phyloP scores from a whole-genome alignment of 352 stramenopile genomes.

The Phytophthora kernoviae region DNA sequence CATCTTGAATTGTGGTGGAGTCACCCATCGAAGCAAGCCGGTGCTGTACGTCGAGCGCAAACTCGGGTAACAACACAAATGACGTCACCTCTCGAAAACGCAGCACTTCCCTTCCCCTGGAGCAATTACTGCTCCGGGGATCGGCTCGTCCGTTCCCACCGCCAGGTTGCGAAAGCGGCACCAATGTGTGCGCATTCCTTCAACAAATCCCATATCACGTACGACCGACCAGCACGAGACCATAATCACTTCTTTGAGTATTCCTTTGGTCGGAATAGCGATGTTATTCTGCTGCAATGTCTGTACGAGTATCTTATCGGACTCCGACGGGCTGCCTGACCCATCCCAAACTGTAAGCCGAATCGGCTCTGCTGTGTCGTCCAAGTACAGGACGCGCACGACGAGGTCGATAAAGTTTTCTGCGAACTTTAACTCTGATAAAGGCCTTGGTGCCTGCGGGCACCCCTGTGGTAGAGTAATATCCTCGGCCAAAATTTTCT shows the following conservation, averaged over 20 bases:
- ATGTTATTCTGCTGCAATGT: constrained; percentile 23
- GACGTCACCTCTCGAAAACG: constrained; percentile 78
- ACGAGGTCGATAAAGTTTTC: constrained; percentile 69
- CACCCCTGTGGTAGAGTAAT: constrained; percentile 57
- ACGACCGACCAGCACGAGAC: constrained; percentile 72
- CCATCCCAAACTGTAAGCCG: constrained; percentile 75
- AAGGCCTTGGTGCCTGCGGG: constrained; percentile 37
- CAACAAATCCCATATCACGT: constrained; percentile 54
- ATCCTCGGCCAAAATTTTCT: constrained; percentile 43
- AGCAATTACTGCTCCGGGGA: constrained; percentile 11
- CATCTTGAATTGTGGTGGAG: background rate
- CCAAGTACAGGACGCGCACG: constrained; percentile 56
- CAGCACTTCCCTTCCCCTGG: constrained; percentile 27
- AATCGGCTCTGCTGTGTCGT: constrained; percentile 31
- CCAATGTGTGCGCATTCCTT: constrained; percentile 49
- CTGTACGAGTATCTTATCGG: constrained; percentile 14
- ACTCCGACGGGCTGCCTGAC: constrained; percentile 38
- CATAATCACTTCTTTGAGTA: constrained; percentile 69
- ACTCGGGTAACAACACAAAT: constrained; percentile 61
- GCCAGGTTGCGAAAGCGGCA: constrained; percentile 78
- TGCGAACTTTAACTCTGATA: constrained; percentile 48
- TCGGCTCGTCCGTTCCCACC: constrained; percentile 41
- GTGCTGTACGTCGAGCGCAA: constrained; percentile 46
- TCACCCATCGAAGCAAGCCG: constrained; percentile 26
- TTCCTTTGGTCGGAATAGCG: constrained; percentile 35